A percentile compares a stretch with the other conserved stretches of the same genome.
Conservation (phyloP, 805 yeast genomes). For the Hanseniaspora occidentalis region DNA sequence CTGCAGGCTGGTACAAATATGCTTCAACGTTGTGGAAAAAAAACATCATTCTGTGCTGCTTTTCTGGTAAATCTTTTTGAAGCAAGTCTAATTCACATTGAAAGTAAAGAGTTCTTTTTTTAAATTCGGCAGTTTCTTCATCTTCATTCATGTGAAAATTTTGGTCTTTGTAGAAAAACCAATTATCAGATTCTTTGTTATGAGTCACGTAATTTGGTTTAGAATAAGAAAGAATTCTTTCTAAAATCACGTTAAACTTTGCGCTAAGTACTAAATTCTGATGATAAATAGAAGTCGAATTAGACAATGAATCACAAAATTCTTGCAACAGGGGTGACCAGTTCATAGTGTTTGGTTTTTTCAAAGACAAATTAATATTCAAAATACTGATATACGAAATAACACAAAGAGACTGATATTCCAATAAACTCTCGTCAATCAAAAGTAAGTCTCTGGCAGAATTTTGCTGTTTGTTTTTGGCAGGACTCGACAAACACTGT, state of each 20-base stretch:
- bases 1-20: slow-evolving; percentile 46
- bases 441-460: slow-evolving; percentile 10
- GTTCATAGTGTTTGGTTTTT: slow-evolving; percentile 47
- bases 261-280: slow-evolving; percentile 43
- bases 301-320: slow-evolving; percentile 39
- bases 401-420: slow-evolving; percentile 19
- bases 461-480: slow-evolving; percentile 12
- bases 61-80: slow-evolving; percentile 26
- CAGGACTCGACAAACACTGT: no score
- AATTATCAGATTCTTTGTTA: slow-evolving; percentile 29
- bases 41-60: slow-evolving; percentile 33
- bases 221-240: no score
- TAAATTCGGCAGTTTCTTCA: slow-evolving; percentile 10
- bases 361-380: slow-evolving; percentile 49
- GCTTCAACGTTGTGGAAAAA: slow-evolving; percentile 55
- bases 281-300: slow-evolving; percentile 21
- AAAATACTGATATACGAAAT: slow-evolving; percentile 50
- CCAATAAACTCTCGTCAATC: slow-evolving; percentile 15
- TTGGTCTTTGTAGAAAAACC: slow-evolving; percentile 9
- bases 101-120: slow-evolving; percentile 27
- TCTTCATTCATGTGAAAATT: slow-evolving; percentile 3
- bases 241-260: slow-evolving; percentile 46
- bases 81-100: slow-evolving; percentile 33
- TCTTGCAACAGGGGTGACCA: slow-evolving; percentile 51
- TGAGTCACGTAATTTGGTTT: slow-evolving; percentile 35